Base-by-base conservation (phyloP, 2,329 filamentous ascomycete species). In the Xylaria sp. region DNA sequence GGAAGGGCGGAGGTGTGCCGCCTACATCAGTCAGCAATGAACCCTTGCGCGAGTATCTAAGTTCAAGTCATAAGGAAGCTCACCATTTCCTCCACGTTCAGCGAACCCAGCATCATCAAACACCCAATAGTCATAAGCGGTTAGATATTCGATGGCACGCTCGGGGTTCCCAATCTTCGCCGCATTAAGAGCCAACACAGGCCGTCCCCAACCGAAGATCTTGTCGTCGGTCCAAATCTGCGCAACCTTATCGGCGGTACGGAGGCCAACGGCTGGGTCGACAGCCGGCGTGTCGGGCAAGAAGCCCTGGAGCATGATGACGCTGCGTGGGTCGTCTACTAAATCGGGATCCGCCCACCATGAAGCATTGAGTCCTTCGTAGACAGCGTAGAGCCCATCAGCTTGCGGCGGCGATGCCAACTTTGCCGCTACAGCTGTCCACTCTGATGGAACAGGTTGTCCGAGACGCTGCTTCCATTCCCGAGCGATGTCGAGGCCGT, bases 181-280 rank as follows among this genome's bases (percentile, higher is more conserved):
- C 5, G 82, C 79, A 59, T 83, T 85, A 71, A 86, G 85, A 0
- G 84, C 83, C 23, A 85, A 64, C 64, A 85, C 79, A 0, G 82
- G 81, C 6, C 84, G 80, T 18, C 84, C 83, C 84, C 84, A 86
- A 0, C 84, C 83, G 7, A 79, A 83, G 3, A 82, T 81, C 41
- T 80, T 78, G 20, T 76, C 75, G 36, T 84, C 80, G 8, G 81
- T 77, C 83, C 83, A 85, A 0, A 79, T 73, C 20, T 80, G 75
- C 55, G 72, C 75, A 0, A 86, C 78, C 68, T 80, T 81, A 9
- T 81, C 76, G 0, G 82, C 80, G 0, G 83, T 86, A 61, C 71
- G 76, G 0, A 70, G 67, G 3, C 80, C 78, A 0, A 81, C 76
- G 0, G 77, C 77, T 0, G 78, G 51, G 31, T 85, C 80, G 3